Conservation (phyloP, 2,329 filamentous ascomycete species). For the Volutella citrinella region DNA sequence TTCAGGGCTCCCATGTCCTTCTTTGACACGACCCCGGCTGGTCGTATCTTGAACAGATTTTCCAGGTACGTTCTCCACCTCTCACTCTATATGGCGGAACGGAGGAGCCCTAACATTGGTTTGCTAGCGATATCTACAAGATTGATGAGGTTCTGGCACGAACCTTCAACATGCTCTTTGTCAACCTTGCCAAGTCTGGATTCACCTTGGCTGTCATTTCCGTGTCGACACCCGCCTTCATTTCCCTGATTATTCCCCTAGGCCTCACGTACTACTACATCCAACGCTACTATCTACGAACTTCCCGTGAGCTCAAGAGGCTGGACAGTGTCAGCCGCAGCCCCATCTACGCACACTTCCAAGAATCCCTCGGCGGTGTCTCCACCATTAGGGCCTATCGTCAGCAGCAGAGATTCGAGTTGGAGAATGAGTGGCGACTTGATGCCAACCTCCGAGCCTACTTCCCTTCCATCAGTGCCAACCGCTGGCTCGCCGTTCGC, state of each 20-base stretch:
- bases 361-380: conserved; percentile 91
- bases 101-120: not conserved
- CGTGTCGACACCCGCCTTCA: conserved; percentile 74
- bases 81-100: not conserved
- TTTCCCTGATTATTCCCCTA: conserved; percentile 77
- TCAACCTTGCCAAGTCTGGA: conserved; percentile 68
- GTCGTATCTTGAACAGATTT: conserved; percentile 95
- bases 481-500: conserved; percentile 90
- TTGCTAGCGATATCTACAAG: conserved; percentile 66
- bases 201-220: conserved; percentile 90
- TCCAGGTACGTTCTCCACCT: conserved; percentile 62
- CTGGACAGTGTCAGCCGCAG: conserved; percentile 93
- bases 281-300: conserved; percentile 94
- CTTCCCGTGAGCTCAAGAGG: conserved; percentile 93
- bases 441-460: conserved; percentile 93
- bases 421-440: conserved; percentile 96
- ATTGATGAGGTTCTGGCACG: conserved; percentile 93
- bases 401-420: conserved; percentile 80
- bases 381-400: conserved; percentile 94
- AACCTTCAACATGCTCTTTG: conserved; percentile 96
- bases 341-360: conserved; percentile 97
- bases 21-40: conserved; percentile 94
- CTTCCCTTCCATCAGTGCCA: conserved; percentile 92
- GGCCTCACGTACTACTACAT: conserved; percentile 83
- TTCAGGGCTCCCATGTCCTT: conserved; percentile 98